phyloP scores from a whole-genome alignment of 345 rosid genomes.

The Citrus inodora region DNA sequence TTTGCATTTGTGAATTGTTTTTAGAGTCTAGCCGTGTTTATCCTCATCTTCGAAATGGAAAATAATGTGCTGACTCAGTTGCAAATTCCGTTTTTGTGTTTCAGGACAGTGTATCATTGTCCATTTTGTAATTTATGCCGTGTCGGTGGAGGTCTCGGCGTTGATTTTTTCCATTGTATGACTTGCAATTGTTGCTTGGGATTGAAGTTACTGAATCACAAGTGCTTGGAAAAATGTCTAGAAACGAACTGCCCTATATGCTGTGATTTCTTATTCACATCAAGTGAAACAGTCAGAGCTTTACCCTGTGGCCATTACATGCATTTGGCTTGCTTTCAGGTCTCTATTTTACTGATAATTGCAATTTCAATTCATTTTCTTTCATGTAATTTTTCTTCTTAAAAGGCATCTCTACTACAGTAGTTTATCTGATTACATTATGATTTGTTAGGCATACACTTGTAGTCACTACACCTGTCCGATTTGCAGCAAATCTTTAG shows the following conservation, averaged over 20 bases:
- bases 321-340: slow-evolving; percentile 98
- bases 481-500: slow-evolving; percentile 87
- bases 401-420: background rate
- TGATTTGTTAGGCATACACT: slow-evolving; percentile 71
- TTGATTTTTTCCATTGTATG: slow-evolving; percentile 94
- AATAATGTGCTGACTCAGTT: background rate
- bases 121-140: slow-evolving; percentile 95
- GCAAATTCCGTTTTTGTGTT: slow-evolving; percentile 4
- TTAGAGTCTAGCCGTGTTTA: background rate
- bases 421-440: slow-evolving; percentile 1
- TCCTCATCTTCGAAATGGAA: background rate
- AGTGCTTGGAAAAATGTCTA: slow-evolving; percentile 83
- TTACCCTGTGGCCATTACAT: slow-evolving; percentile 91
- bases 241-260: slow-evolving; percentile 92
- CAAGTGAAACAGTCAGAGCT: slow-evolving; percentile 79
- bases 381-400: background rate
- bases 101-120: slow-evolving; percentile 81
- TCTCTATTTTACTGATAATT: slow-evolving; percentile 19
- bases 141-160: slow-evolving; percentile 82
- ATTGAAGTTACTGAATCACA: slow-evolving; percentile 66
- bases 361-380: slow-evolving; percentile 1
- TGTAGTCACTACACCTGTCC: slow-evolving; percentile 94
- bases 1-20: background rate
- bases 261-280: slow-evolving; percentile 83
- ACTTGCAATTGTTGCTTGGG: slow-evolving; percentile 90